phyloP scores from a whole-genome alignment of 148 eudicot genomes.

The Chenopodium quinoa region DNA sequence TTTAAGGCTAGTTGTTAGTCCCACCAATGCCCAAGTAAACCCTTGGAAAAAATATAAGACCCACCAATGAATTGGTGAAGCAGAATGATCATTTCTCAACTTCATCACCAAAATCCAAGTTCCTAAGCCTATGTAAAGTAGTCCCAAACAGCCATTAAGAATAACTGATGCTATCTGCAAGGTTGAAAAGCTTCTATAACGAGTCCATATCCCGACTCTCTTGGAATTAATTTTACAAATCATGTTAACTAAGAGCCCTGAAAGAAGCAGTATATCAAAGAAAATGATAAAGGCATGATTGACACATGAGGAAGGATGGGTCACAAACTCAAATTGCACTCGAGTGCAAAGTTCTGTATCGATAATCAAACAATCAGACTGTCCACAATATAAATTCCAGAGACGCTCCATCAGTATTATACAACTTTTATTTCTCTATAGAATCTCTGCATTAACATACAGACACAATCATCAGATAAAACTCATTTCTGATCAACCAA shows the following conservation, averaged over 20 bases:
- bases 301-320: constrained; percentile 63
- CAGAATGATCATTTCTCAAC: constrained; percentile 30
- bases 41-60: constrained; percentile 48
- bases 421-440: not conserved
- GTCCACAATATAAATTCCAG: constrained; percentile 32
- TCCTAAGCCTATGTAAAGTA: constrained; percentile 23
- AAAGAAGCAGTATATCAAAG: constrained; percentile 56
- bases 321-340: constrained; percentile 32
- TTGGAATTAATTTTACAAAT: constrained; percentile 37
- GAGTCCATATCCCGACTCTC: constrained; percentile 10
- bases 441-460: constrained; percentile 6
- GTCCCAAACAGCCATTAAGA: constrained; percentile 54
- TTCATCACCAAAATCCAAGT: constrained; percentile 31
- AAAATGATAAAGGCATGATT: constrained; percentile 55
- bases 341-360: constrained; percentile 31
- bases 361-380: constrained; percentile 27
- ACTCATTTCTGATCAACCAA: too few relatives aligned
- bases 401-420: constrained; percentile 27
- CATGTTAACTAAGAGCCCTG: constrained; percentile 39
- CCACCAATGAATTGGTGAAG: constrained; percentile 62
- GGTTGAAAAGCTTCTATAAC: constrained; percentile 23
- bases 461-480: not conserved
- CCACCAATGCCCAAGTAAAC: constrained; percentile 50
- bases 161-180: constrained; percentile 46
- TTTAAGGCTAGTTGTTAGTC: constrained; percentile 46